A percentile compares a stretch with the other conserved stretches of the same genome.
phyloP scores from a whole-genome alignment of 2,329 filamentous ascomycete genomes.

The Sclerotinia trifoliorum region DNA sequence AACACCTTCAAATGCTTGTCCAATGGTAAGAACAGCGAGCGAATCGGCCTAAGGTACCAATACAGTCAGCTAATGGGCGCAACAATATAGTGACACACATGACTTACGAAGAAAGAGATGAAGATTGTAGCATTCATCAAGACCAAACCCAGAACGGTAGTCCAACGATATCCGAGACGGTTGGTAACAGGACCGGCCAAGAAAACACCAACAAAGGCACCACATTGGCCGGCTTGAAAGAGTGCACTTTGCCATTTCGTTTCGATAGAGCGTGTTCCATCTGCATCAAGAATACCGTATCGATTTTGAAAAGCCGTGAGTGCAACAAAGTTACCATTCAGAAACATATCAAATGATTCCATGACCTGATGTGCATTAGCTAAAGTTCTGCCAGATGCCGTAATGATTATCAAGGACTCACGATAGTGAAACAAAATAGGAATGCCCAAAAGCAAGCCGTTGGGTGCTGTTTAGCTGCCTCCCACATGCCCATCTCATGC shows the following conservation, averaged over 20 bases:
- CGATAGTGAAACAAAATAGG: slow-evolving; percentile 56
- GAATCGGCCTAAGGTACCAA: slow-evolving; percentile 4
- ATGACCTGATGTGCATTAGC: slow-evolving; percentile 49
- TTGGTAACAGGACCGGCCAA: slow-evolving; percentile 61
- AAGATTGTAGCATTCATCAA: slow-evolving; percentile 49
- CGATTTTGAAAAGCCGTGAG: slow-evolving; percentile 45
- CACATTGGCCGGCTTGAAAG: slow-evolving; percentile 54
- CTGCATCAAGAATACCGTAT: background rate
- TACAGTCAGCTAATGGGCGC: background rate
- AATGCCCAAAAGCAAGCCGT: slow-evolving; percentile 56
- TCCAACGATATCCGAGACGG: slow-evolving; percentile 58
- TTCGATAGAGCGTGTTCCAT: slow-evolving; percentile 44
- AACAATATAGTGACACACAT: background rate
- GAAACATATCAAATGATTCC: slow-evolving; percentile 63
- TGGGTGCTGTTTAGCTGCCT: slow-evolving; percentile 53
- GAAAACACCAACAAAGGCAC: slow-evolving; percentile 59
- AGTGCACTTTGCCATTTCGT: slow-evolving; percentile 59
- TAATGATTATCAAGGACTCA: slow-evolving; percentile 35
- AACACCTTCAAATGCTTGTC: slow-evolving; percentile 51
- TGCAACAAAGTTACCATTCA: slow-evolving; percentile 59
- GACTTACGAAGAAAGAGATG: slow-evolving; percentile 47
- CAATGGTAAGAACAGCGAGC: slow-evolving; percentile 40
- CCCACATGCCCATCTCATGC: slow-evolving; percentile 49
- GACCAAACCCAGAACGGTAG: slow-evolving; percentile 56
- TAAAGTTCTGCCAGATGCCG: slow-evolving; percentile 13